These are phyloP conservation scores for Ensete ventricosum DNA, from an alignment of 176 grass and related monocot species.

Conservation along the genomic window DNA sequence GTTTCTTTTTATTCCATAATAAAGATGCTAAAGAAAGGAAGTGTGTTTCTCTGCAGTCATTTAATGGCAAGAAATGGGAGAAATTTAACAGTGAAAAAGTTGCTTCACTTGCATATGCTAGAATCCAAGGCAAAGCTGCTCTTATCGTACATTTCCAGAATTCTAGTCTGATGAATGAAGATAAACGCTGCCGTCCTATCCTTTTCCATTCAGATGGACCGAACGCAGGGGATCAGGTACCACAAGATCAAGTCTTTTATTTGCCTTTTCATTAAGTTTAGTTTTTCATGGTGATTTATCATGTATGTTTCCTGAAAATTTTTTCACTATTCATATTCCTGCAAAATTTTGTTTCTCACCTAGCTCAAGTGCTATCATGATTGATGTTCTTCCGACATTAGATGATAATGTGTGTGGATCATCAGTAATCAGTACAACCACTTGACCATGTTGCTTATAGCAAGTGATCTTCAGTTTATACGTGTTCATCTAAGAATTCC, in stretches of 20 bases:
- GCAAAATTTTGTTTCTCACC: no score
- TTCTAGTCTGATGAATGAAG: constrained; percentile 97
- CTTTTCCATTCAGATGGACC: constrained; percentile 94
- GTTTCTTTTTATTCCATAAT: constrained; percentile 7
- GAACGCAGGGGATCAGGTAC: constrained; percentile 94
- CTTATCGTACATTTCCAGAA: constrained; percentile 93
- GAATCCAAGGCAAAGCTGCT: constrained; percentile 78
- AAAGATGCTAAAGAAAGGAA: background rate
- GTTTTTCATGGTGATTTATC: background rate
- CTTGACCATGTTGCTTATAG: background rate
- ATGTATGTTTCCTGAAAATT: background rate
- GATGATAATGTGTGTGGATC: no score
- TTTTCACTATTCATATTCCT: no score
- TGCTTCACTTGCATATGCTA: constrained; percentile 90
- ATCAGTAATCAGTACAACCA: no score
- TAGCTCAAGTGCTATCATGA: no score
- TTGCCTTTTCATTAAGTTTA: constrained; percentile 1
- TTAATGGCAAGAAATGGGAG: constrained; percentile 97
- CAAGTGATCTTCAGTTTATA: background rate
- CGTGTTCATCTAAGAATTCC: background rate
- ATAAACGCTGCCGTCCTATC: constrained; percentile 91
- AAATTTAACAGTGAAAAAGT: constrained; percentile 99
- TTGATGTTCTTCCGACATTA: no score
- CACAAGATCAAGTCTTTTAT: background rate
- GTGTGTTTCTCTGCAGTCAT: constrained; percentile 40